Base-by-base conservation (phyloP, 2,329 filamentous ascomycete species). In the Fusarium annulatum region DNA sequence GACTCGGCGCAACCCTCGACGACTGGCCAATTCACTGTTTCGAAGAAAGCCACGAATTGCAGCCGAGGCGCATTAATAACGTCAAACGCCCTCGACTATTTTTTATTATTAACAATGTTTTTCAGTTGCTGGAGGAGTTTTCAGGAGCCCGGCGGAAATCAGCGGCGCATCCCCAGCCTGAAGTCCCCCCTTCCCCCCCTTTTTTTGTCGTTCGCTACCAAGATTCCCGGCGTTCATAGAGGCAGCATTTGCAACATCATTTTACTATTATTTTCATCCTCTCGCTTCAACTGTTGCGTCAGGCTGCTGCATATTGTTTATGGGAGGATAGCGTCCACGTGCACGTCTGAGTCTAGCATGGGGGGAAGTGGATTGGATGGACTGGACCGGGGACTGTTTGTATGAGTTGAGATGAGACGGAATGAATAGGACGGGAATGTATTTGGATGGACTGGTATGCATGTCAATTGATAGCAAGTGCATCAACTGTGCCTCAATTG, bases 141-240 rank as follows among this genome's bases (percentile, higher is more conserved):
- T 61, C 53, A n/a, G 58, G 58, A 64, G 41, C 19, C 36, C 8
- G 23, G 53, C 49, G 49, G 55, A 34, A 28, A 46, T 21, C 39
- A 51, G 48, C 23, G 34, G 46, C 46, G 39, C 30, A 43, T 30
- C 48, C 65, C 52, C 52, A 28, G 41, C 51, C 63, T 26, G 59
- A 38, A 42, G 10, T 14, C 15, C 19, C 34, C 60, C 61, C 51
- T 33, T 33, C 30, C 53, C 61, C 51, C 30, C 45, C 42, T 14
- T 53, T 66, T 62, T 70, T 59, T 72, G 65, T 74, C 72, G 55
- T 74, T 74, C 72, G 72, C 45, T 74, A 73, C 46, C 58, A 74
- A 75, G 34, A 70, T 75, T 73, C 69, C 72, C 69, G 72, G 72
- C 72, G 72, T 74, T 74, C 61, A 70, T 72, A 75, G 69, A 74